Base-by-base conservation (phyloP, 2,329 filamentous ascomycete genomes). In the Diaporthe helianthi region DNA sequence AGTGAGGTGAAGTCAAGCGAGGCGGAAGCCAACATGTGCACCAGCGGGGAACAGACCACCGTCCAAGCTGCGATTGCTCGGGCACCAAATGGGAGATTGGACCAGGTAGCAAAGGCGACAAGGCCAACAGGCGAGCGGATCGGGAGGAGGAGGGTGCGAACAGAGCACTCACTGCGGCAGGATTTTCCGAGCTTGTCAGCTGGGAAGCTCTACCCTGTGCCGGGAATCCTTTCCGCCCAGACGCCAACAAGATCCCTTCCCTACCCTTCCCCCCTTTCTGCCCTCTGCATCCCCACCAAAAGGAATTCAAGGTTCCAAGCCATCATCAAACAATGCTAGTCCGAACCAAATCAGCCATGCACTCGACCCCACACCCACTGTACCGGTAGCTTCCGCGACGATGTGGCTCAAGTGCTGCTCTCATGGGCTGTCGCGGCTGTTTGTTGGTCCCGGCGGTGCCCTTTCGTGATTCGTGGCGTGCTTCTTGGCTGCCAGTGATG, bases 221-320 rank as follows among this genome's bases (percentile, higher is more conserved):
- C 58, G 58, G 58, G 58, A 47, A 36, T 61, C 58, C 58, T 47
- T 61, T 47, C 41, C 58, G 58, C 58, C 58, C 26, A 61, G 19
- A n/a, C n/a, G 17, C 41, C 38, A 44, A 4, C 38, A 31, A 33
- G 13, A 33, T n/a, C 38, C 8, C 54, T 22, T n/a, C 12, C 52
- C 51, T 47, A n/a, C n/a, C 22, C 13, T 17, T 19, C 26, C 41
- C 19, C 58, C 41, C 26, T 46, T 33, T 46, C 19, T 22, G 33
- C 53, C n/a, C 4, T 47, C 17, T 47, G 55, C 58, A 47, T 29
- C 58, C 58, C 58, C 58, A 61, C 58, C 31, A 24, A 61, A 60
- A 22, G 17, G 7, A 15, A 33, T 31, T 31, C 41, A 61, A 61
- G 41, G 58, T 61, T 61, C 58, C 41, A 33, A 61, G 58, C 58